Evolutionary conservation across 768 basidiomycete species (phyloP), one percentile per base, ranked within the genome.

Genomic region (Lactarius vividus): DNA sequence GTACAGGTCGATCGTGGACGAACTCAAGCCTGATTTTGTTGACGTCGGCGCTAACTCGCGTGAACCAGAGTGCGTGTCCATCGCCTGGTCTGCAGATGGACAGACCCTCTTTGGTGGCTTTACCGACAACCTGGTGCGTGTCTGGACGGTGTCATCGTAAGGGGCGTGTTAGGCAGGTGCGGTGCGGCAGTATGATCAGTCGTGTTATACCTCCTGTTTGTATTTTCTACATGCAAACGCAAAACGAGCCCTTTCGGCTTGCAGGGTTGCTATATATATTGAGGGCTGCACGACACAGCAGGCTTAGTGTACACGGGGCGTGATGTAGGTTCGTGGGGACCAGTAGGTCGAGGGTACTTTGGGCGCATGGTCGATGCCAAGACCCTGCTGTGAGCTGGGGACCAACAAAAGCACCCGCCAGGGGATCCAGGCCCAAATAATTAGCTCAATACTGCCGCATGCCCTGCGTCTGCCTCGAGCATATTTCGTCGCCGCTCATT

Each of bases 51-150:
- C 84, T 71, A 85, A 87, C 64, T 83, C 88, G 23, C 83, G 88
- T 76, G 86, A 92, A 72, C 92, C 94, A 42, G 94, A 97, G 79
- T 95, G 93, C 77, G 90, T 96, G 54, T 98, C 96, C 59, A 92
- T 98, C 72, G 92, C 97, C 68, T 99, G 97, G 97, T 97, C 95
- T 62, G 89, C 96, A 56, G 96, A 97, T 77, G 97, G 97, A 64
- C 94, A 97, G 82, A 96, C 93, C 60, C 84, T 99, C 67, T 98
- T 96, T 77, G 94, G 91, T 78, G 96, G 96, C 66, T 96, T 94
- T 86, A 93, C 93, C 61, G 96, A 98, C 80, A 90, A 96, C 82
- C 84, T 86, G 71, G 88, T 97, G 76, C 91, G 94, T 71, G 92
- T 94, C 77, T 96, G 92, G 93, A 89, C 87, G 73, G 93, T 96